Evolutionary conservation across 441 rosid species (phyloP).

Genomic region (Mallotus repandus): DNA sequence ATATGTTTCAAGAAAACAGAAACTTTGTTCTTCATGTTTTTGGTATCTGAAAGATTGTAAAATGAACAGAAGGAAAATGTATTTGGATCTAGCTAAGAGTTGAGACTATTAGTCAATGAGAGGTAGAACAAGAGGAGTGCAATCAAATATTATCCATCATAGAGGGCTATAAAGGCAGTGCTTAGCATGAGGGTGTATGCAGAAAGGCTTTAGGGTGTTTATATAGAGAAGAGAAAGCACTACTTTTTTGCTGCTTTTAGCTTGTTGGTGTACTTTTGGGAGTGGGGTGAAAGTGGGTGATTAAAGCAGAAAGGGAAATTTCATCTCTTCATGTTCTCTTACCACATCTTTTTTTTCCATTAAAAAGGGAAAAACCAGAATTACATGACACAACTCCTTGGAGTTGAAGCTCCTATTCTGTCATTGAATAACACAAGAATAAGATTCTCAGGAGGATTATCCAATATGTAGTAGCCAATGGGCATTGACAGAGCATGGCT

Average conservation of each 20-base stretch:
- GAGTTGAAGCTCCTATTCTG: too few species aligned
- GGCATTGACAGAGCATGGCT: too few species aligned
- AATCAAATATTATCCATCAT: neutral
- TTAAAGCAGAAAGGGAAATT: constrained; percentile 10
- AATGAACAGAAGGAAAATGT: too few species aligned
- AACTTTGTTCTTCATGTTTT: constrained; percentile 57
- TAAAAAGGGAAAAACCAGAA: too few species aligned
- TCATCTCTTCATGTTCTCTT: neutral
- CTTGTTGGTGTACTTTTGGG: constrained; percentile 6
- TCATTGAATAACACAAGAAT: too few species aligned
- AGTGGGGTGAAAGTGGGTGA: constrained; percentile 20
- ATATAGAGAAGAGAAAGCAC: constrained; percentile 2
- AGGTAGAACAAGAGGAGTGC: too few species aligned
- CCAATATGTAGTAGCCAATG: too few species aligned
- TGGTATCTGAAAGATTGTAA: too few species aligned
- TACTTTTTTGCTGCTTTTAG: neutral
- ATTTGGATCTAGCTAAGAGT: too few species aligned
- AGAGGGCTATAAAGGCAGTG: neutral
- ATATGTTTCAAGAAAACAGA: constrained; percentile 50
- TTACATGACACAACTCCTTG: too few species aligned
- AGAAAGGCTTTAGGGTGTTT: neutral
- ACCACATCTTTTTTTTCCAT: too few species aligned
- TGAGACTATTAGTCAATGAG: neutral
- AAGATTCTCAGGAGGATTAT: too few species aligned
- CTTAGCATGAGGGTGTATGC: constrained; percentile 1